A percentile compares a stretch with the other conserved stretches of the same genome.
These are phyloP conservation scores for Pyricularia grisea DNA, from an alignment of 2,329 filamentous ascomycete genomes.

Conservation along the genomic window DNA sequence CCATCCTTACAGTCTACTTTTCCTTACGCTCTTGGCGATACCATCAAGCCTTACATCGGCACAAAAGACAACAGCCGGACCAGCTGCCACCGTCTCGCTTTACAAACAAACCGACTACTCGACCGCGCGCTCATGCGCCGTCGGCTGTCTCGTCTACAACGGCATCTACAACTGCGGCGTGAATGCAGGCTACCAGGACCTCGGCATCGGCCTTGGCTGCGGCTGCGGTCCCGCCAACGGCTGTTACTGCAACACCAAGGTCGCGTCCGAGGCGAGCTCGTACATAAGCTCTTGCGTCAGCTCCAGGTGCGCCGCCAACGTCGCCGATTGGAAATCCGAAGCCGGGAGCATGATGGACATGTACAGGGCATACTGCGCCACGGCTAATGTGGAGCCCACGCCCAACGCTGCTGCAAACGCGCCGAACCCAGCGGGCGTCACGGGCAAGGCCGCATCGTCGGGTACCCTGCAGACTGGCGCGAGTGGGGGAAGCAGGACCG, in stretches of 20 bases:
- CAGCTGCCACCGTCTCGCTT: conserved; percentile 6
- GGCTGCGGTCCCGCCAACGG: conserved; percentile 15
- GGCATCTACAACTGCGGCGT: conserved; percentile 12
- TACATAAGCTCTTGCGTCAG: conserved; percentile 16
- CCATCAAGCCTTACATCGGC: not conserved
- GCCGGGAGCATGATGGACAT: conserved; percentile 13
- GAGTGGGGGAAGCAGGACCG: not conserved
- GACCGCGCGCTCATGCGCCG: conserved; percentile 14
- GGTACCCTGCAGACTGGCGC: not conserved
- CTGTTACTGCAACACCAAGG: conserved; percentile 15
- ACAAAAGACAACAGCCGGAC: conserved; percentile 3
- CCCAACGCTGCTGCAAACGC: not conserved
- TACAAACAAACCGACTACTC: conserved; percentile 7
- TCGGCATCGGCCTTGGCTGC: conserved; percentile 15
- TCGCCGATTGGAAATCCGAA: conserved; percentile 13
- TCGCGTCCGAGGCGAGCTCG: conserved; percentile 14
- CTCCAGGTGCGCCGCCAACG: conserved; percentile 10
- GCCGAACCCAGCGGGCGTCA: conserved; percentile 3
- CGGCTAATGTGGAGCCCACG: conserved; percentile 11
- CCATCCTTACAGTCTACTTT: not conserved
- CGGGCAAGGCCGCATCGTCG: conserved; percentile 4
- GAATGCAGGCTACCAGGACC: conserved; percentile 12
- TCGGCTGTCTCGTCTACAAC: conserved; percentile 15
- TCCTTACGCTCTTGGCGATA: not conserved
- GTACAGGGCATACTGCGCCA: conserved; percentile 15